phyloP scores from a whole-genome alignment of 2,329 filamentous ascomycete species.

The Fusarium nelsonii region DNA sequence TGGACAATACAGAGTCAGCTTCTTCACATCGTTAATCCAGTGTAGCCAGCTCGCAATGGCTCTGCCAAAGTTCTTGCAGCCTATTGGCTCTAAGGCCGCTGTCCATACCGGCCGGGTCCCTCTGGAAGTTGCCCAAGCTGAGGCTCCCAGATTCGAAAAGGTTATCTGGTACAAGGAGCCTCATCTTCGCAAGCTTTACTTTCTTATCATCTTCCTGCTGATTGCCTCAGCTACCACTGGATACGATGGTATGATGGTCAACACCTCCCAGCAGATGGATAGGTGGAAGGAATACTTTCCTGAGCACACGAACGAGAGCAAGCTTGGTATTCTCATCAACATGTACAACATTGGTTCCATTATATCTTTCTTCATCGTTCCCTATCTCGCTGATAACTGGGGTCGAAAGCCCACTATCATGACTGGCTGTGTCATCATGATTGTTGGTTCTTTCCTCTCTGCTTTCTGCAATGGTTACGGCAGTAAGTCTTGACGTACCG shows the following conservation, averaged over 20 bases:
- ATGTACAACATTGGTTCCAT: slow-evolving; percentile 66
- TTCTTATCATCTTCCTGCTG: slow-evolving; percentile 65
- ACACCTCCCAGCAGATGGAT: slow-evolving; percentile 69
- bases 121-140: slow-evolving; percentile 56
- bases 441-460: slow-evolving; percentile 57
- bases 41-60: slow-evolving; percentile 33
- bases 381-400: slow-evolving; percentile 59
- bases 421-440: slow-evolving; percentile 60
- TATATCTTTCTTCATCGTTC: slow-evolving; percentile 60
- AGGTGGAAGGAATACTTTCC: slow-evolving; percentile 66
- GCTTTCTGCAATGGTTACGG: slow-evolving; percentile 59
- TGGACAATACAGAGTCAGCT: slow-evolving; percentile 8
- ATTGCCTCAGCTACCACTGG: slow-evolving; percentile 72
- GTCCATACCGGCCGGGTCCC: slow-evolving; percentile 24
- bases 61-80: slow-evolving; percentile 43
- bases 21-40: slow-evolving; percentile 10
- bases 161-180: slow-evolving; percentile 69
- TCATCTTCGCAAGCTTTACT: slow-evolving; percentile 68
- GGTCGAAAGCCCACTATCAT: slow-evolving; percentile 61
- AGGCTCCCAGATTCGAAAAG: slow-evolving; percentile 64
- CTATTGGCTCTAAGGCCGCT: slow-evolving; percentile 42
- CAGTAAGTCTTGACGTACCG: slow-evolving; percentile 51
- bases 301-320: slow-evolving; percentile 54
- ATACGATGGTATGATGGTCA: slow-evolving; percentile 72
- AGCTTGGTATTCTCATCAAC: slow-evolving; percentile 63